Evolutionary conservation across 1,284 basidiomycete species (phyloP).

Genomic region (Ustilago crameri): DNA sequence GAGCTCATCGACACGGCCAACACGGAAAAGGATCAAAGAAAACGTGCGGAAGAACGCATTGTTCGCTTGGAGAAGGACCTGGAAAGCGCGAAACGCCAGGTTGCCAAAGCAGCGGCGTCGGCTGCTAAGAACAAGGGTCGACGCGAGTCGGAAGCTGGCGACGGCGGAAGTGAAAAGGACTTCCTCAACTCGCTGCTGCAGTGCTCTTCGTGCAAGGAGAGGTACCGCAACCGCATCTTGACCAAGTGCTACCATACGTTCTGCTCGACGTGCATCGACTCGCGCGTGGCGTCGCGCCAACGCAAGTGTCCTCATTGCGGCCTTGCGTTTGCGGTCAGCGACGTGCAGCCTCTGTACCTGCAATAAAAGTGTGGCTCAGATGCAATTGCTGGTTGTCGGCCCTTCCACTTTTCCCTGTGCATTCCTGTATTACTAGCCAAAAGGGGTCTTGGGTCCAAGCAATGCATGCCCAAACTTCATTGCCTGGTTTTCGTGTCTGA

Average conservation of each 20-base stretch:
- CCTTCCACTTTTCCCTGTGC: not conserved
- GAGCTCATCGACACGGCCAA: constrained; percentile 44
- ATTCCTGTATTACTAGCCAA: constrained; percentile 4
- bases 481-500: not conserved
- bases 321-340: constrained; percentile 83
- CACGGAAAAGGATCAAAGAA: constrained; percentile 38
- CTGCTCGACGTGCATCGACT: constrained; percentile 86
- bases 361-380: constrained; percentile 31
- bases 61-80: constrained; percentile 56
- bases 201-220: constrained; percentile 88
- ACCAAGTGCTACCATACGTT: constrained; percentile 96
- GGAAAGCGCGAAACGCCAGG: constrained; percentile 51
- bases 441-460: not conserved
- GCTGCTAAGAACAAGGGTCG: constrained; percentile 59
- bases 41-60: constrained; percentile 52
- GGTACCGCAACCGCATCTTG: constrained; percentile 86
- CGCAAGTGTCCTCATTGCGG: constrained; percentile 95
- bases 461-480: not conserved
- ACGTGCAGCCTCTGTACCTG: constrained; percentile 84
- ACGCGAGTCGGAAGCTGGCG: constrained; percentile 32
- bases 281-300: constrained; percentile 87
- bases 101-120: constrained; percentile 53
- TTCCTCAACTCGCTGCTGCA: constrained; percentile 84
- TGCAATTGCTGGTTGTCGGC: not conserved
- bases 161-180: constrained; percentile 63